A percentile compares a stretch with the other conserved stretches of the same genome.
Evolutionary conservation across 2,329 filamentous ascomycete species (phyloP).

Genomic region (Phyllosticta citrichinensis): DNA sequence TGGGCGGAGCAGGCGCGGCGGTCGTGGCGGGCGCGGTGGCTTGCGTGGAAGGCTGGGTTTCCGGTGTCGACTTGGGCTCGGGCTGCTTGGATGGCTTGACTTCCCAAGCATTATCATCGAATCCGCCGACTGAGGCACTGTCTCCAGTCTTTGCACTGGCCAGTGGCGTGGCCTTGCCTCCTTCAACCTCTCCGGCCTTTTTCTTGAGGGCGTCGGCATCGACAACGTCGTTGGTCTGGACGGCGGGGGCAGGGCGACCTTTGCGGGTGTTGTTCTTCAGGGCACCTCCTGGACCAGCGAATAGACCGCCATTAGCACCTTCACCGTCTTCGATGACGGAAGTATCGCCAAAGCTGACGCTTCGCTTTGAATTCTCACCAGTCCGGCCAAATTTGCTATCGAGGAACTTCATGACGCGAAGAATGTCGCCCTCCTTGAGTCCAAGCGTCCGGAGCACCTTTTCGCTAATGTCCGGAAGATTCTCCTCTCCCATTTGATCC

Average conservation of each 20-base stretch:
- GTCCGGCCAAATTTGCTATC: slow-evolving; percentile 70
- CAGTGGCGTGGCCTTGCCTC: slow-evolving; percentile 18
- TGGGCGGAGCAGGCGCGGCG: slow-evolving; percentile 32
- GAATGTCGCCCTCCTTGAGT: slow-evolving; percentile 91
- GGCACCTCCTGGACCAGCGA: slow-evolving; percentile 84
- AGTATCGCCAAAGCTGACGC: slow-evolving; percentile 43
- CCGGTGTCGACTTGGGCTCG: slow-evolving; percentile 19
- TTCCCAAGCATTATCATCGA: slow-evolving; percentile 97
- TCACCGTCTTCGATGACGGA: slow-evolving; percentile 49
- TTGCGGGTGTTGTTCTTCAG: slow-evolving; percentile 92
- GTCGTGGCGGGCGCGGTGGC: slow-evolving; percentile 32
- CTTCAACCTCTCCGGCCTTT: slow-evolving; percentile 35
- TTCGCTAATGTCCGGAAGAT: slow-evolving; percentile 80
- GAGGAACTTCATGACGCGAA: slow-evolving; percentile 84
- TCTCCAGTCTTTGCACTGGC: slow-evolving; percentile 4
- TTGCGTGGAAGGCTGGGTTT: slow-evolving; percentile 21
- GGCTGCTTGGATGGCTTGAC: slow-evolving; percentile 68
- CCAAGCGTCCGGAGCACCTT: slow-evolving; percentile 76
- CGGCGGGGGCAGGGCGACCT: slow-evolving; percentile 75
- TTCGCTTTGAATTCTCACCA: slow-evolving; percentile 42
- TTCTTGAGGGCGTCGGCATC: slow-evolving; percentile 77
- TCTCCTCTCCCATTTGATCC: slow-evolving; percentile 93
- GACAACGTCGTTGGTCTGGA: slow-evolving; percentile 75
- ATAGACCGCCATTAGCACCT: slow-evolving; percentile 56
- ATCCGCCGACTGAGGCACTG: slow-evolving; percentile 46